Percentiles rank a stretch among this genome's conserved stretches.
Evolutionary conservation across 2,329 filamentous ascomycete species (phyloP).

Genomic region (Clarireedia monteithiana): DNA sequence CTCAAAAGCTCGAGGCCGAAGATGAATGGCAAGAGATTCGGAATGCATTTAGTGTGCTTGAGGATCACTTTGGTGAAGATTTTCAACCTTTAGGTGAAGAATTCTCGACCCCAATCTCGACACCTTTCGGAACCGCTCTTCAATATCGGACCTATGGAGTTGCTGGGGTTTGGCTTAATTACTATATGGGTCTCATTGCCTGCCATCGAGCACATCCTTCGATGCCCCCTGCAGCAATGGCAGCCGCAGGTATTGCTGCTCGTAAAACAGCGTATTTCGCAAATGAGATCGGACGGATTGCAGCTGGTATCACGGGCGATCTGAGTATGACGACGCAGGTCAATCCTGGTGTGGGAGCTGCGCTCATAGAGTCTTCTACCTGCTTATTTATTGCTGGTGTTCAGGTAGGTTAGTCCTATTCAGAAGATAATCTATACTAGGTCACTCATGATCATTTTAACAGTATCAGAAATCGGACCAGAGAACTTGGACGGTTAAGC

Average conservation of each 20-base stretch:
- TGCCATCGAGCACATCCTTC: slow-evolving; percentile 75
- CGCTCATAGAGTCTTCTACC: slow-evolving; percentile 75
- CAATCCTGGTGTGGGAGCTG: slow-evolving; percentile 70
- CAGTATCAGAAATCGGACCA: slow-evolving; percentile 67
- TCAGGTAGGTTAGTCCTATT: slow-evolving; percentile 39
- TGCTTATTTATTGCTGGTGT: slow-evolving; percentile 82
- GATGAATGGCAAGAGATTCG: slow-evolving; percentile 72
- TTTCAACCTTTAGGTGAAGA: slow-evolving; percentile 71
- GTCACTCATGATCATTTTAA: slow-evolving; percentile 4
- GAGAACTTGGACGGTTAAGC: slow-evolving; percentile 67
- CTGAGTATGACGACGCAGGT: slow-evolving; percentile 43
- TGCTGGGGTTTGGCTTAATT: slow-evolving; percentile 79
- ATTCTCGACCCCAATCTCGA: slow-evolving; percentile 49
- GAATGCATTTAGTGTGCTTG: slow-evolving; percentile 60
- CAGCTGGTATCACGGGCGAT: slow-evolving; percentile 57
- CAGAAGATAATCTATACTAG: not conserved
- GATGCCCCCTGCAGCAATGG: slow-evolving; percentile 83
- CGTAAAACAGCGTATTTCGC: slow-evolving; percentile 63
- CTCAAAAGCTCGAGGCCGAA: slow-evolving; percentile 21
- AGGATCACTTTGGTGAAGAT: slow-evolving; percentile 58
- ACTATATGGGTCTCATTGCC: slow-evolving; percentile 77
- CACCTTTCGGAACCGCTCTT: slow-evolving; percentile 75
- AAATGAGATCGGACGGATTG: slow-evolving; percentile 70
- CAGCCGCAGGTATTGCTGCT: slow-evolving; percentile 73
- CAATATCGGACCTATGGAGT: slow-evolving; percentile 85